Evolutionary conservation across 805 yeast genomes (phyloP), one percentile per base, ranked within the genome.

Genomic region (Zygoascus tannicola): DNA sequence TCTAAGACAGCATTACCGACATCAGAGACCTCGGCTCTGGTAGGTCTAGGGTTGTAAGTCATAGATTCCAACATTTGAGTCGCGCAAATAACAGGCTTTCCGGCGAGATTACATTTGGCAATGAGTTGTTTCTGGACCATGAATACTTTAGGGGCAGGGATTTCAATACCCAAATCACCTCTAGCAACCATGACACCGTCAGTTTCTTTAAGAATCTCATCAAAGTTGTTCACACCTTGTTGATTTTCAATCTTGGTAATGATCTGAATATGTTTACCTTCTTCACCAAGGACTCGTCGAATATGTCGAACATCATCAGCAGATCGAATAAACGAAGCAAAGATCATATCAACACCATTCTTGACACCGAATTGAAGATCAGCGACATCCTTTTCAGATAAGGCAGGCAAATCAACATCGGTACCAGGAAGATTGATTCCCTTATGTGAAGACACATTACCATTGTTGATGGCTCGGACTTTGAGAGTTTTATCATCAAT

Each of bases 121-220:
- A 92, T 90, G 73, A 92, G 77, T 75, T 88, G 95, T 79, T 92
- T 92, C 75, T 92, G 98, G 58, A 88, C 97, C 60, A 92, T 87
- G 68, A 92, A 88, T 52, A 92, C 98, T 74, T 88, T 94, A 54
- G 97, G 90, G 55, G 98, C 97, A 56, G 97, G 97, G 63, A 92
- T 92, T 76, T 92, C 98, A 63, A 92, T 92, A 78, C 98, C 98
- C 62, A 92, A 78, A 70, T 92, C 98, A 77, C 98, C 98, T 74
- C 98, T 83, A 62, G 98, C 98, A 67, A 92, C 97, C 98, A 92
- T 92, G 64, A 92, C 96, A 76, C 97, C 98, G 67, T 92, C 98
- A 52, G 98, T 92, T 69, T 80, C 95, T 60, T 67, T 67, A 66
- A 92, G 80, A 64, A 92, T 92, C 52, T 85, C 97, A 69, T 92